phyloP scores from a whole-genome alignment of 345 rosid species.

The Ceriops decandra region DNA sequence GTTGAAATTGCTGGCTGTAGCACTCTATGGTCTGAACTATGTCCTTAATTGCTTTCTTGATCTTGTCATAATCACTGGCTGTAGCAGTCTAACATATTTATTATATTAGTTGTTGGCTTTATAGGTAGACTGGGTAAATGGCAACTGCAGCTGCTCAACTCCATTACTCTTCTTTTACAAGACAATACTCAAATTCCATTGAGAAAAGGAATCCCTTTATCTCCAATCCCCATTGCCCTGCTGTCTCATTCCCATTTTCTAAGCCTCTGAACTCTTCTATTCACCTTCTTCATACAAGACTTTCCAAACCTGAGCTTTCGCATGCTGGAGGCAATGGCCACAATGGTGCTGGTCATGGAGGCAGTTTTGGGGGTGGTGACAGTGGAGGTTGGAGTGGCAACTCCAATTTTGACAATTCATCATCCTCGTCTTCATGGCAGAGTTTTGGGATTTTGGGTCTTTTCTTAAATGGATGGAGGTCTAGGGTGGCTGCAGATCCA shows the following conservation, averaged over 20 bases:
- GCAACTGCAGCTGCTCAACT: conserved; percentile 16
- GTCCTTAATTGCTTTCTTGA: no score
- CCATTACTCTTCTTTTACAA: conserved; percentile 9
- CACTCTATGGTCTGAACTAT: no score
- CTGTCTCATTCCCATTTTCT: conserved; percentile 9
- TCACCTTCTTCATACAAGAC: conserved; percentile 2
- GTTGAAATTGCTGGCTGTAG: no score
- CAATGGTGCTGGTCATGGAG: conserved; percentile 3
- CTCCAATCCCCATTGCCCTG: neutral
- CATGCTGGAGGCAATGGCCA: conserved; percentile 13
- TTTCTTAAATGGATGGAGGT: conserved; percentile 79
- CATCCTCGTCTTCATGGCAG: conserved; percentile 22
- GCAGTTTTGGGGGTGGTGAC: conserved; percentile 5
- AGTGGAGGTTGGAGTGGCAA: conserved; percentile 6
- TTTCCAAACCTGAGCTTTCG: neutral
- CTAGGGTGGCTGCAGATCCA: conserved; percentile 87
- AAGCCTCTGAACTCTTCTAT: conserved; percentile 7
- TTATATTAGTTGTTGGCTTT: no score
- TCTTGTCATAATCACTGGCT: no score
- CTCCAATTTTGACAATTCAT: conserved; percentile 17
- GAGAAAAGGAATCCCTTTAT: neutral
- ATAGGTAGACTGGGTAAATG: neutral
- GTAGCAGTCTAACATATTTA: no score
- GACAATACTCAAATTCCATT: neutral
- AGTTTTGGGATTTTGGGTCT: conserved; percentile 59